A percentile compares a stretch with the other conserved stretches of the same genome.
Conservation (phyloP, 179 eudicot genomes). For the Pouteria campechiana region DNA sequence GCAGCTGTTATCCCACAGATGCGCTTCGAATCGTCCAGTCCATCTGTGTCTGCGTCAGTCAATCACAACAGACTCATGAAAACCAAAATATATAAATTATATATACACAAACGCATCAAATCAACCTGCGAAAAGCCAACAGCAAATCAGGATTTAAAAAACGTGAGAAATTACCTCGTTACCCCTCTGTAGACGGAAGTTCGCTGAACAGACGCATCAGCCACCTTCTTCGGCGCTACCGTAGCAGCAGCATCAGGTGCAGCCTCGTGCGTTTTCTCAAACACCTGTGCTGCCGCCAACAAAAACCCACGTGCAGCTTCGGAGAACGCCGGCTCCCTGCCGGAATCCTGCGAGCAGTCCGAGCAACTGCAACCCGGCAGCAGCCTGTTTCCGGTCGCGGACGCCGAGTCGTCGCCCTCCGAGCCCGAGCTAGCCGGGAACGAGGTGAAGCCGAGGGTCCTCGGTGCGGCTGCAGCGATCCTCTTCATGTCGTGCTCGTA, state of each 20-base stretch:
- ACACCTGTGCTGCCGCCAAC: constrained; percentile 10
- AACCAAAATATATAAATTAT: background rate
- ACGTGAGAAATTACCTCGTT: constrained; percentile 39
- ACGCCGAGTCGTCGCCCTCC: constrained; percentile 72
- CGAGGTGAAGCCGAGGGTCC: constrained; percentile 29
- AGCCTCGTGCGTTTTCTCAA: constrained; percentile 22
- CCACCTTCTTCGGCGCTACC: constrained; percentile 46
- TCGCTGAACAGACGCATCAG: constrained; percentile 82
- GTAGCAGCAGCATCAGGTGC: constrained; percentile 32
- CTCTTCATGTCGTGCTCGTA: constrained; percentile 50
- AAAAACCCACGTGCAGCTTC: constrained; percentile 27
- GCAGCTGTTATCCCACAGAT: constrained; percentile 99
- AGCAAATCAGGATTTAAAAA: background rate
- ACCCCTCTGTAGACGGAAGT: constrained; percentile 95
- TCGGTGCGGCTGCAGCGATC: constrained; percentile 3
- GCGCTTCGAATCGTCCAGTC: constrained; percentile 99
- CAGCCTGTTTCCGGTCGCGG: constrained; percentile 22
- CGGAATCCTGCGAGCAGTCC: constrained; percentile 44
- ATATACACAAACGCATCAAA: background rate
- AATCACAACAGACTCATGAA: background rate
- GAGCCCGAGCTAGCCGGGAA: constrained; percentile 84
- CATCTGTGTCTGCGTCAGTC: constrained; percentile 60
- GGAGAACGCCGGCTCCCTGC: constrained; percentile 26
- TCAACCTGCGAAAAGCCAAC: no score
- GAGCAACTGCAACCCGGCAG: constrained; percentile 27